phyloP scores from a whole-genome alignment of 805 yeast species.

The Saccharomycopsis oosterbeekiorum region DNA sequence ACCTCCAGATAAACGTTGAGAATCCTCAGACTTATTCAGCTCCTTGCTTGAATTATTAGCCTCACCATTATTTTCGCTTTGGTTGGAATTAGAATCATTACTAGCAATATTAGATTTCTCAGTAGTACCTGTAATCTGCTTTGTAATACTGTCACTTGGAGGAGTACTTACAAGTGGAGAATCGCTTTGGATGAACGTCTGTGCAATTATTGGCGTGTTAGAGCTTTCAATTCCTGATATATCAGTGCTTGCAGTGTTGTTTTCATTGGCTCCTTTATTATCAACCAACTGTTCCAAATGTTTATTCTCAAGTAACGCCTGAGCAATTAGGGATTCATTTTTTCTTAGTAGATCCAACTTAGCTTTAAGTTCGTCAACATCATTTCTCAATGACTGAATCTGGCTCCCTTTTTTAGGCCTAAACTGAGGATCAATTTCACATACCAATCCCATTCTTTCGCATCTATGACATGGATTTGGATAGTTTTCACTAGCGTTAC shows the following conservation, averaged over 20 bases:
- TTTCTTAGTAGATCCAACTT: constrained; percentile 57
- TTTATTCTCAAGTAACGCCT: constrained; percentile 35
- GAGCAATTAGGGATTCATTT: constrained; percentile 59
- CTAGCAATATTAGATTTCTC: neutral
- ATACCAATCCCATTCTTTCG: constrained; percentile 63
- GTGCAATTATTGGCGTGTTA: neutral
- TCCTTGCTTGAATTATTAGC: too few relatives aligned
- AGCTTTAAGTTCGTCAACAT: constrained; percentile 69
- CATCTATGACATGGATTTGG: constrained; percentile 82
- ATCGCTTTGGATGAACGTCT: neutral
- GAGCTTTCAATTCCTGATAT: neutral
- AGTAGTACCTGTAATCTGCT: neutral
- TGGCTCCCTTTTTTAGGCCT: constrained; percentile 89
- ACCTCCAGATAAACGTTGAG: neutral
- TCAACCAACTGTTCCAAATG: neutral
- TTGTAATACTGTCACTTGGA: neutral
- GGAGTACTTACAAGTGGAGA: neutral
- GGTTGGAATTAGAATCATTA: neutral
- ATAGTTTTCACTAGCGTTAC: constrained; percentile 78
- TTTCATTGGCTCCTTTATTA: neutral
- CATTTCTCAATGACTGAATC: constrained; percentile 72
- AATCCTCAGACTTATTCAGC: too few relatives aligned
- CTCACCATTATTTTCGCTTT: neutral
- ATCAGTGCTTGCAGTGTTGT: neutral
- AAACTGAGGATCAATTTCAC: constrained; percentile 87